A percentile compares a stretch with the other conserved stretches of the same genome.
These are phyloP conservation scores for Aspergillus proliferans DNA, from an alignment of 2,329 filamentous ascomycete genomes.

Conservation along the genomic window DNA sequence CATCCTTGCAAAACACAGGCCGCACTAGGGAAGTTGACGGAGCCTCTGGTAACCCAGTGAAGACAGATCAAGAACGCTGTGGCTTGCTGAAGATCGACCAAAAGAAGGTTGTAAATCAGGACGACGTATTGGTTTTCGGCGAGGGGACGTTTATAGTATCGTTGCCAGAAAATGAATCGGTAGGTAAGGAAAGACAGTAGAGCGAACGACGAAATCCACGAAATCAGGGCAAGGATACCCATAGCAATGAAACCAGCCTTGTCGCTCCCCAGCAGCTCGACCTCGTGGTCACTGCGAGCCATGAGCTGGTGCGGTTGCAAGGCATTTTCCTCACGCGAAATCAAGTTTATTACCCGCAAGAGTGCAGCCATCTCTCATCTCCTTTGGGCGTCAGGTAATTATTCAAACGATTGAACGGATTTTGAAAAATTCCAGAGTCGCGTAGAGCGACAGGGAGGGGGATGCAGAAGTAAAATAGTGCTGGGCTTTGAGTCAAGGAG, in stretches of 20 bases:
- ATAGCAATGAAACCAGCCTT: slow-evolving; percentile 43
- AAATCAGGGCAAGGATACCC: slow-evolving; percentile 40
- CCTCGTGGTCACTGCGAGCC: not conserved
- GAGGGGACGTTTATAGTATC: slow-evolving; percentile 43
- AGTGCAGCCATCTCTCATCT: slow-evolving; percentile 3
- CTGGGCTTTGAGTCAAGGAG: not conserved
- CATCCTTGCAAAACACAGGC: slow-evolving; percentile 47
- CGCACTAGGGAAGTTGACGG: slow-evolving; percentile 38
- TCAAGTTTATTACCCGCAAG: slow-evolving; percentile 1
- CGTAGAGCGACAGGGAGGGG: not conserved
- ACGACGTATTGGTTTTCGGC: slow-evolving; percentile 49
- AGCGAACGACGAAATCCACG: slow-evolving; percentile 19
- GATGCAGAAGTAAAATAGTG: not conserved
- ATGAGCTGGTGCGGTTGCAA: not conserved
- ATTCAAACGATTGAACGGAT: not conserved
- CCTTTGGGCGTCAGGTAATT: not conserved
- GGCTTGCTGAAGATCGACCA: slow-evolving; percentile 47
- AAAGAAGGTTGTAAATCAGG: slow-evolving; percentile 47
- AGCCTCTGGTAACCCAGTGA: slow-evolving; percentile 39
- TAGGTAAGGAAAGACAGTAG: slow-evolving; percentile 33
- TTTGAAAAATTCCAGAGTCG: not conserved
- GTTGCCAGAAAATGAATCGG: slow-evolving; percentile 33
- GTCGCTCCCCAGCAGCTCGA: slow-evolving; percentile 13
- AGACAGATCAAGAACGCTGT: slow-evolving; percentile 41
- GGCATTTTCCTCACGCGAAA: slow-evolving; percentile 1